Evolutionary conservation across 129 eudicot species (phyloP), one percentile per base, ranked within the genome.

Genomic region (Tagetes patula): DNA sequence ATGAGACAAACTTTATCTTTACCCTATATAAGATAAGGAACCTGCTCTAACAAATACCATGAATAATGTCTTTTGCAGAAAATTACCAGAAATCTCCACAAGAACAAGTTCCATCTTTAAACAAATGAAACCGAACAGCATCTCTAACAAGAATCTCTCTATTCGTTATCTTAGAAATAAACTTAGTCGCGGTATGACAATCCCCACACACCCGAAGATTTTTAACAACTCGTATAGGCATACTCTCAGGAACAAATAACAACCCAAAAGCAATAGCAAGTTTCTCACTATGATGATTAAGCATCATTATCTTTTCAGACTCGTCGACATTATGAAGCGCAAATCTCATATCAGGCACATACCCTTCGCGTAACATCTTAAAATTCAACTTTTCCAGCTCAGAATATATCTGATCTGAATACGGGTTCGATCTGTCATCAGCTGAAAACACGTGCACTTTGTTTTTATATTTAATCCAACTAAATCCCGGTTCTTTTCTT

Each of bases 81-180:
- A 42, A 53, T 85, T 83, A 94, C 97, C 98, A 94, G 52, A 94
- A 94, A 82, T 90, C 98, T 70, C 97, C 97, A 84, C 98, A 94
- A 42, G 98, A 94, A 80, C 98, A 94, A 6, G 69, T 84, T 78
- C 98, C 98, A 66, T 86, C 81, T 79, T 90, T 90, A 72, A 94
- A 88, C 37, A 94, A 72, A 90, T 94, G 98, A 33, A 84, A 94
- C 49, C 98, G 72, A 36, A 85, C 97, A 40, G 89, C 61, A 84
- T 94, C 98, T 68, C 98, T 80, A 8, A 94, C 97, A 60, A 94
- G 97, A 76, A 94, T 90, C 74, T 87, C 97, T 85, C 98, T 81
- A 9, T 76, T 41, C 8, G 97, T 84, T 64, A 94, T 73, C 88
- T 88, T 94, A 7, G 98, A 90, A 65, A 94, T 88, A 12, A 86